These are phyloP conservation scores for Fusarium nurragi DNA, from an alignment of 2,329 filamentous ascomycete species.

Conservation along the genomic window DNA sequence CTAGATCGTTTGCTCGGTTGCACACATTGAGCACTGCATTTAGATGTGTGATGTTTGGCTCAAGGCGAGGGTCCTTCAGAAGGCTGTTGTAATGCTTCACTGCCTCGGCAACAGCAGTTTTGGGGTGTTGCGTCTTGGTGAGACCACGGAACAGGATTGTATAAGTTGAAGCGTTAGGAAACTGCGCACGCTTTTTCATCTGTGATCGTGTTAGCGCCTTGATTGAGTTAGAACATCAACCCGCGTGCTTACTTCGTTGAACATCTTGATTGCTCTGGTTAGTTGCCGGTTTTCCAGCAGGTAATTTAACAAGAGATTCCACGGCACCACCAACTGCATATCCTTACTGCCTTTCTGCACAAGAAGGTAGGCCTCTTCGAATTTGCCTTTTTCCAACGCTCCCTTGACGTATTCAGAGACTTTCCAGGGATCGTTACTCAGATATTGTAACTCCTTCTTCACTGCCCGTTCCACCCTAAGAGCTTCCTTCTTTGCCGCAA, in stretches of 20 bases:
- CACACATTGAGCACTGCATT: slow-evolving; percentile 91
- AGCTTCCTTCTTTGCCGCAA: slow-evolving; percentile 31
- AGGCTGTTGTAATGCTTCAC: slow-evolving; percentile 82
- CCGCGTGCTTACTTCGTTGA: slow-evolving; percentile 74
- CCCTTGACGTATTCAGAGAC: slow-evolving; percentile 74
- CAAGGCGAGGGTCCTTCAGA: slow-evolving; percentile 68
- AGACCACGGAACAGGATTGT: slow-evolving; percentile 84
- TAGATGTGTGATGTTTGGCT: slow-evolving; percentile 81
- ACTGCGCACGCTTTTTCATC: slow-evolving; percentile 94
- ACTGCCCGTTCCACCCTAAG: slow-evolving; percentile 52
- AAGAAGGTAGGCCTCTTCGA: slow-evolving; percentile 73
- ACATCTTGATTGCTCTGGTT: slow-evolving; percentile 77
- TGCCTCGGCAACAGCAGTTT: slow-evolving; percentile 72
- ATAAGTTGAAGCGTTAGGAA: slow-evolving; percentile 84
- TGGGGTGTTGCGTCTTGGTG: slow-evolving; percentile 65
- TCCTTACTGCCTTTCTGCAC: slow-evolving; percentile 74
- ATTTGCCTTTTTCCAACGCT: slow-evolving; percentile 66
- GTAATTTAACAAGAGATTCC: slow-evolving; percentile 86
- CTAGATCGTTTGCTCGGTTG: slow-evolving; percentile 76
- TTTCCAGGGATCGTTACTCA: slow-evolving; percentile 73
- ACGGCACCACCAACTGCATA: slow-evolving; percentile 76
- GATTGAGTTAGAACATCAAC: background rate
- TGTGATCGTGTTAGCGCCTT: slow-evolving; percentile 48
- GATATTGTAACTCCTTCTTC: slow-evolving; percentile 67
- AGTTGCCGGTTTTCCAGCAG: slow-evolving; percentile 69